Evolutionary conservation across 139 green algal species (phyloP).

Genomic region (Auxenochlorella pyrenoidosa): DNA sequence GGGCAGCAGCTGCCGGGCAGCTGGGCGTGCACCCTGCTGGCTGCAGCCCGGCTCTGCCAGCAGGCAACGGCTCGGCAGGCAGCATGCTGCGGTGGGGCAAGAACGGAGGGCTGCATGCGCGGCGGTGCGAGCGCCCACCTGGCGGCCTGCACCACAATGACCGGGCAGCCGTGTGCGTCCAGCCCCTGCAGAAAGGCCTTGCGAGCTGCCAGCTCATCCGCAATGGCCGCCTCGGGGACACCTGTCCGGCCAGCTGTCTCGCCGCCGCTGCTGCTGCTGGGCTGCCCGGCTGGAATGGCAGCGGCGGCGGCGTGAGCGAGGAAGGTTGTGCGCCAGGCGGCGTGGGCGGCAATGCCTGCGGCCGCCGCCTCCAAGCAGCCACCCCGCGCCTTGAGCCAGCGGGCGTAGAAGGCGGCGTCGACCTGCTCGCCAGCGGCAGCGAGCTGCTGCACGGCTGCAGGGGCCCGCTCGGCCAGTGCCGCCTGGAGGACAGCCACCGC

Average conservation of each 20-base stretch:
- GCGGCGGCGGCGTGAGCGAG: not conserved
- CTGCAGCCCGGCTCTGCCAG: no score
- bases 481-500: not conserved
- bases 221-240: constrained; percentile 48
- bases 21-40: no score
- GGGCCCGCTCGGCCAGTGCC: not conserved
- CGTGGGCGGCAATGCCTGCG: constrained; percentile 36
- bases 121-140: no score
- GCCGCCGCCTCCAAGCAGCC: constrained; percentile 39
- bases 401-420: constrained; percentile 15
- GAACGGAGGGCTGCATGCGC: no score
- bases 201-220: constrained; percentile 46
- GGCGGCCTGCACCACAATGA: constrained; percentile 48
- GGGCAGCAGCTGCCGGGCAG: no score
- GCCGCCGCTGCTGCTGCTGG: not conserved
- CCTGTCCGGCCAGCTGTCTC: not conserved
- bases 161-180: constrained; percentile 37
- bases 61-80: no score
- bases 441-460: not conserved
- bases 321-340: constrained; percentile 43
- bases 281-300: no score
- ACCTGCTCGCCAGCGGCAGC: constrained; percentile 14
- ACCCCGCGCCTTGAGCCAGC: constrained; percentile 48
- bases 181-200: constrained; percentile 62
- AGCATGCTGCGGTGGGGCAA: no score